phyloP scores from a whole-genome alignment of 2,329 filamentous ascomycete genomes.

The Xylariaceae sp. region DNA sequence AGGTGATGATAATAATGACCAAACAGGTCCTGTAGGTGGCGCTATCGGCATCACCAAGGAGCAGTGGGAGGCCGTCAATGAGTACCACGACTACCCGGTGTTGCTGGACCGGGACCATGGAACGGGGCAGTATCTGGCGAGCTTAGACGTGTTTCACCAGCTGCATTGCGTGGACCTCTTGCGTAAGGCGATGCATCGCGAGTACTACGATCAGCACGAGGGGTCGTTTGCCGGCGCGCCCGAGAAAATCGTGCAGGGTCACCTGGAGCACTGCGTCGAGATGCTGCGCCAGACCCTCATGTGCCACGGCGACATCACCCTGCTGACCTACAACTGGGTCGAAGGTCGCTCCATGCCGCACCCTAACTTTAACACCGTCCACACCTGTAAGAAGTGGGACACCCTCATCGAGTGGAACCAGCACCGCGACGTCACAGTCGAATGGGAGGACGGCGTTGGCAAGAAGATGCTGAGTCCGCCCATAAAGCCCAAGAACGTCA shows the following conservation, averaged over 20 bases:
- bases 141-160: conserved; percentile 8
- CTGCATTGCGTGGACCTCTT: conserved; percentile 7
- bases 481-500: conserved; percentile 4
- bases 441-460: conserved; percentile 4
- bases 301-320: conserved; percentile 7
- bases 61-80: conserved; percentile 7
- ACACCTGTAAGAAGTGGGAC: conserved; percentile 11
- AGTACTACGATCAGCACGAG: conserved; percentile 11
- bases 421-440: conserved; percentile 6
- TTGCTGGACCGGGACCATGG: conserved; percentile 2
- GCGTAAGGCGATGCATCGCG: conserved; percentile 3
- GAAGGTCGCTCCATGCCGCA: conserved; percentile 8
- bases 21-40: conserved; percentile 10
- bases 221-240: conserved; percentile 8
- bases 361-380: conserved; percentile 7
- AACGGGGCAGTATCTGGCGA: conserved; percentile 6
- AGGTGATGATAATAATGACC: conserved; percentile 8
- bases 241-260: not conserved
- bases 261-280: conserved; percentile 10
- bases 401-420: conserved; percentile 1
- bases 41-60: conserved; percentile 6
- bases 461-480: conserved; percentile 6
- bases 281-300: conserved; percentile 3
- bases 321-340: conserved; percentile 9
- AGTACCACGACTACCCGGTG: conserved; percentile 9